Base-by-base conservation (phyloP, 306 rosid species). In the Argentina anserina region DNA sequence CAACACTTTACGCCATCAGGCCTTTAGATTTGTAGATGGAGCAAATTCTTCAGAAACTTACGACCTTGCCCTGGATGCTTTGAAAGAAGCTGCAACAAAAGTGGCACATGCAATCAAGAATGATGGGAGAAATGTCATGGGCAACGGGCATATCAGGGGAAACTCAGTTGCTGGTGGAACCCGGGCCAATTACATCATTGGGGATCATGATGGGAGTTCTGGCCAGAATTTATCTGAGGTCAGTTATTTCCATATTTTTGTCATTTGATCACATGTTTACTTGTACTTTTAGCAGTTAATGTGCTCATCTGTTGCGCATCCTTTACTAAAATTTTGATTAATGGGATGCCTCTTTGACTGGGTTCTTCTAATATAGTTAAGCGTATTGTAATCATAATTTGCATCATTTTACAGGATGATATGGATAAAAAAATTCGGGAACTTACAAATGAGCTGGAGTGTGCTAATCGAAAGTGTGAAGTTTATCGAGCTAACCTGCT, bases 401-500 rank as follows among this genome's bases (percentile, higher is more conserved):
- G 18, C 40, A 41, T n/a, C 65, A 45, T 68, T 65, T 42, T 71
- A 89, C 93, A 95, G 99, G 97, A 91, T 86, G 96, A 91, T 68
- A 74, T 91, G 88, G 99, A 90, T 88, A 88, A 81, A 85, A 85
- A 67, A 81, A 84, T 91, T 66, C 82, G 85, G 73, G 90, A 84
- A 78, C 89, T 95, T 74, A 73, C 60, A 26, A 78, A 73, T 63
- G 96, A 95, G 83, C 83, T 95, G 85, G 92, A 81, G 79, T 78
- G 64, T 78, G 90, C 99, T 71, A 90, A 81, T 76, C 83, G 90
- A 66, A 95, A 95, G 83, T 90, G 99, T 76, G 97, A 90, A 74
- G 82, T 90, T 83, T 95, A 95, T 78, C 92, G 99, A 76, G 89
- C 97, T 78, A 95, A 95, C 80, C 84, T 95, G 81, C 91, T 91